Percentiles rank a stretch among this genome's conserved stretches.
Evolutionary conservation across 2,329 filamentous ascomycete genomes (phyloP).

Genomic region (Raffaelea arxii): DNA sequence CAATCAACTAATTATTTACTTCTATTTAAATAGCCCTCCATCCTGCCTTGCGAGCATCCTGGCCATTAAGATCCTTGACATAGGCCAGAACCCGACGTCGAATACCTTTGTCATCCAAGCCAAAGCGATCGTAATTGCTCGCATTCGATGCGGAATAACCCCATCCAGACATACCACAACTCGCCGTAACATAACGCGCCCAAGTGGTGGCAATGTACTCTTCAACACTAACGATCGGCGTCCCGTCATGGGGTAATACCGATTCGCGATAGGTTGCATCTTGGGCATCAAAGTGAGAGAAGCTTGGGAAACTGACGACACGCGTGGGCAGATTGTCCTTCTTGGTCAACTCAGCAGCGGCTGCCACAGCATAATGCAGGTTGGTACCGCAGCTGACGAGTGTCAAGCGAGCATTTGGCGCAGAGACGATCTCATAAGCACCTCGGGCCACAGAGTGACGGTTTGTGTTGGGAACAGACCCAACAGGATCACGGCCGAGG

Average conservation of each 20-base stretch:
- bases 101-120: slow-evolving; percentile 31
- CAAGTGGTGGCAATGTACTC: slow-evolving; percentile 36
- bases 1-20: no score
- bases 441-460: slow-evolving; percentile 20
- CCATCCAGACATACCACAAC: slow-evolving; percentile 32
- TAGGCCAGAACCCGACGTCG: slow-evolving; percentile 17
- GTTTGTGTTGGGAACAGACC: slow-evolving; percentile 16
- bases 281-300: slow-evolving; percentile 11
- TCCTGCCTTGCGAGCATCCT: slow-evolving; percentile 14
- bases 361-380: slow-evolving; percentile 28
- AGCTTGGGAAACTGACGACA: slow-evolving; percentile 10
- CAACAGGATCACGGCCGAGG: slow-evolving; percentile 23
- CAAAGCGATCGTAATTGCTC: slow-evolving; percentile 36
- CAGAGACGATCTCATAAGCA: slow-evolving; percentile 22
- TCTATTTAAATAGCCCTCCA: slow-evolving; percentile 12
- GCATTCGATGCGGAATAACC: slow-evolving; percentile 36
- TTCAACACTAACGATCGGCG: slow-evolving; percentile 34
- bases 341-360: slow-evolving; percentile 17
- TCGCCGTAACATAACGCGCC: slow-evolving; percentile 39
- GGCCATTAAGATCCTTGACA: slow-evolving; percentile 12
- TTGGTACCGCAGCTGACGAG: slow-evolving; percentile 17
- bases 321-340: slow-evolving; percentile 1
- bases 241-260: slow-evolving; percentile 24
- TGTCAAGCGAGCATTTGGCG: slow-evolving; percentile 18
- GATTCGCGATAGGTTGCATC: slow-evolving; percentile 15